Percentiles rank a stretch among this genome's conserved stretches.
Evolutionary conservation across 1,284 basidiomycete genomes (phyloP).

Genomic region (Sphagnurus paluster): DNA sequence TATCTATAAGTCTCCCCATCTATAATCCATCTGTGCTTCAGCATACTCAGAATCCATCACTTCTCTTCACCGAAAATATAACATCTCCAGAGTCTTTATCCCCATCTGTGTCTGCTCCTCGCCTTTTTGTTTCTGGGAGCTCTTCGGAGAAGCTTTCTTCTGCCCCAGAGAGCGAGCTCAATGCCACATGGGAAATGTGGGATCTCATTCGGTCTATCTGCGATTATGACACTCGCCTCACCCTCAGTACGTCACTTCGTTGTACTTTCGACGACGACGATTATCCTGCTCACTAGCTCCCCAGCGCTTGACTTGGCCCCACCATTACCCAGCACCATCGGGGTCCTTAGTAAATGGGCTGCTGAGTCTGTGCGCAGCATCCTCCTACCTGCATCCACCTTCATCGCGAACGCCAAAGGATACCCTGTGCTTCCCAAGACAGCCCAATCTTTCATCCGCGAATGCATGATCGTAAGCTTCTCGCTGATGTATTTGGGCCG

Average conservation of each 20-base stretch:
- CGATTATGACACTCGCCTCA: constrained; percentile 81
- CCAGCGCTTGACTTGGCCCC: constrained; percentile 90
- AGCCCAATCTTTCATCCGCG: constrained; percentile 85
- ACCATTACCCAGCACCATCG: constrained; percentile 76
- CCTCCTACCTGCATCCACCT: constrained; percentile 86
- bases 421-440: constrained; percentile 96
- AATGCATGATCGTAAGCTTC: constrained; percentile 77
- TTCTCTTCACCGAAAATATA: constrained; percentile 14
- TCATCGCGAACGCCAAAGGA: constrained; percentile 95
- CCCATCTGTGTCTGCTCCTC: constrained; percentile 29
- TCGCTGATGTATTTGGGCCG: constrained; percentile 15
- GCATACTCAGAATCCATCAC: constrained; percentile 25
- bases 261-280: not conserved
- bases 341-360: constrained; percentile 81
- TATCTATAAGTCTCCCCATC: constrained; percentile 84
- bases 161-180: constrained; percentile 61
- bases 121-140: constrained; percentile 34
- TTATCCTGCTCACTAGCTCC: constrained; percentile 9
- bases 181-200: constrained; percentile 98
- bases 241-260: constrained; percentile 61
- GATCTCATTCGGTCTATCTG: constrained; percentile 90
- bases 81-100: constrained; percentile 22
- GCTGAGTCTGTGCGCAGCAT: constrained; percentile 90
- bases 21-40: constrained; percentile 71
- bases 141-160: constrained; percentile 26